phyloP scores from a whole-genome alignment of 768 basidiomycete species.

The Vararia minispora region DNA sequence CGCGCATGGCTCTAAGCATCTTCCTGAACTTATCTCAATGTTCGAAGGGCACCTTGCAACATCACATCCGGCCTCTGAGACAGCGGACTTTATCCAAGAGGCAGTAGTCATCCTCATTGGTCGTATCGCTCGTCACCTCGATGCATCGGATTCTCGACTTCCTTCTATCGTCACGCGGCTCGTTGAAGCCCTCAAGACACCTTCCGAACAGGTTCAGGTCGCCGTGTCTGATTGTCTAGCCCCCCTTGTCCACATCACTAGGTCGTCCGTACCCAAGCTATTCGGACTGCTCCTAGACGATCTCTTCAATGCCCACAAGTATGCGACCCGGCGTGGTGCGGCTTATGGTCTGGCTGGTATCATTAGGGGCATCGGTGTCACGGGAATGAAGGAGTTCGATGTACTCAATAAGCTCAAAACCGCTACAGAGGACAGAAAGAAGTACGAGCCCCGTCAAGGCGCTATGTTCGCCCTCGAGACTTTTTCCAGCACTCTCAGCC shows the following conservation, averaged over 20 bases:
- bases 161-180: slow-evolving; percentile 75
- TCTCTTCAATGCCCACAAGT: slow-evolving; percentile 70
- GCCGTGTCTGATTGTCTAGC: slow-evolving; percentile 94
- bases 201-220: slow-evolving; percentile 91
- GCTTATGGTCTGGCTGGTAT: slow-evolving; percentile 94
- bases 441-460: slow-evolving; percentile 80
- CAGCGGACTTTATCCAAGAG: slow-evolving; percentile 84
- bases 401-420: slow-evolving; percentile 61
- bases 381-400: slow-evolving; percentile 74
- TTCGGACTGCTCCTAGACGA: slow-evolving; percentile 70
- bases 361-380: slow-evolving; percentile 83
- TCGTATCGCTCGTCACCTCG: slow-evolving; percentile 80
- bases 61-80: slow-evolving; percentile 44
- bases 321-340: slow-evolving; percentile 91
- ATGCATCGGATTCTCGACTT: slow-evolving; percentile 64
- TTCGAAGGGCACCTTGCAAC: slow-evolving; percentile 69
- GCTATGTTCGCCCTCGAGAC: slow-evolving; percentile 95
- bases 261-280: slow-evolving; percentile 44
- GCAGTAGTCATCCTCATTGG: slow-evolving; percentile 93
- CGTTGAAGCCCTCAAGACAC: slow-evolving; percentile 84
- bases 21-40: slow-evolving; percentile 64
- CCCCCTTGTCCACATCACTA: slow-evolving; percentile 68
- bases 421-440: slow-evolving; percentile 84
- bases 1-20: slow-evolving; percentile 57
- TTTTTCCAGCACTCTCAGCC: slow-evolving; percentile 73